Evolutionary conservation across 2,329 filamentous ascomycete genomes (phyloP).

Genomic region (Aspergillus spinulosporus): DNA sequence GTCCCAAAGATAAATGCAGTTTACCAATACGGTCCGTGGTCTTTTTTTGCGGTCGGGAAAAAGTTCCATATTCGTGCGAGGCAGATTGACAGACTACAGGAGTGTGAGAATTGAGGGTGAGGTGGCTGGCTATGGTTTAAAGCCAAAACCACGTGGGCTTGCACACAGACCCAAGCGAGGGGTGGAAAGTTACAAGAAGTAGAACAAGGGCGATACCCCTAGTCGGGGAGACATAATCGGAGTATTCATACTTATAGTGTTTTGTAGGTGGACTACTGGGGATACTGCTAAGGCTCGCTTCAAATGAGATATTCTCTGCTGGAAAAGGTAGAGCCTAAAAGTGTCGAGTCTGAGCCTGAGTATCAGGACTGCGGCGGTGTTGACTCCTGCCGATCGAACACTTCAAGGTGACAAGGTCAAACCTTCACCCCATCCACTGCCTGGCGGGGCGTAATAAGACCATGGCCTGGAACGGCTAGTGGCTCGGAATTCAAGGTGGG

Average conservation of each 20-base stretch:
- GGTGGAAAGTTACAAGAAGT: neutral
- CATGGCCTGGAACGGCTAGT: slow-evolving; percentile 16
- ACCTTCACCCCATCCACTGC: neutral
- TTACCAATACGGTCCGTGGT: neutral
- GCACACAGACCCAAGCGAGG: neutral
- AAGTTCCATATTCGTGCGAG: neutral
- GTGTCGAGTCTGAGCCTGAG: neutral
- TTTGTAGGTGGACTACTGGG: neutral
- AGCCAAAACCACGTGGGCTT: slow-evolving; percentile 8
- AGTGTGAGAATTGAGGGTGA: neutral
- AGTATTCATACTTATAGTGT: neutral
- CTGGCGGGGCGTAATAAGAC: slow-evolving; percentile 20
- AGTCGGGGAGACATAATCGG: too few species aligned
- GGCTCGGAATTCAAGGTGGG: slow-evolving; percentile 14
- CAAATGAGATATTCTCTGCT: neutral
- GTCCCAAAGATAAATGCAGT: too few species aligned
- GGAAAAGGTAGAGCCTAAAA: neutral
- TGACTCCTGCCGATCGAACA: slow-evolving; percentile 1
- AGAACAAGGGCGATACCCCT: neutral
- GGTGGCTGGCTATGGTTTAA: slow-evolving; percentile 3
- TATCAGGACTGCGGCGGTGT: neutral
- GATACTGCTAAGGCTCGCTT: neutral
- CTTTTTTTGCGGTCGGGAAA: neutral
- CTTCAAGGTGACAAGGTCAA: neutral
- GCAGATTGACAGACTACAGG: neutral